Evolutionary conservation across 1,284 basidiomycete species (phyloP), one percentile per base, ranked within the genome.

Genomic region (Rhodotorula mucilaginosa): DNA sequence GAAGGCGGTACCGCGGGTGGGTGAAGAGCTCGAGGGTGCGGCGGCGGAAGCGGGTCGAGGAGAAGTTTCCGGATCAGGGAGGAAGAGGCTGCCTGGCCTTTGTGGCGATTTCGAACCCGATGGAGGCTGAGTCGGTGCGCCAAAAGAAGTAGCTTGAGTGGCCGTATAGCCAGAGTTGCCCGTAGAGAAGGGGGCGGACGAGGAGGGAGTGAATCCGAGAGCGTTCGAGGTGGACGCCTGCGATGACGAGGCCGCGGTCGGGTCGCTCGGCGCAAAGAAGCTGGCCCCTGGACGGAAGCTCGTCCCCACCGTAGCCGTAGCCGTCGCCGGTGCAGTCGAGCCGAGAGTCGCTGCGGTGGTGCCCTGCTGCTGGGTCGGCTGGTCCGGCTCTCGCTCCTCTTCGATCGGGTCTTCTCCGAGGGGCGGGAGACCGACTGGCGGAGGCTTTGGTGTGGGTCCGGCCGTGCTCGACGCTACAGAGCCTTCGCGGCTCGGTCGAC

Each of bases 401-500:
- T 34, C 63, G 46, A 26, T 16, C 46, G 31, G 54, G 13, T 67
- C n/a, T 13, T 69, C 69, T 19, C 67, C 58, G 46, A 72, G 54
- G 3, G 47, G 7, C 5, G 68, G 59, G 10, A 69, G 60, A 5
- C 54, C 44, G 8, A 47, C 21, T 23, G 48, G 12, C 13, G 19
- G n/a, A 18, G 46, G 18, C 23, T 58, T 58, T 44, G 64, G 54
- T 15, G 56, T 59, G 16, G 61, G 59, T n/a, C 13, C 59, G 19
- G 58, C 54, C 21, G 71, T 19, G 16, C 65, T 64, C 23, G 68
- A 56, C 2, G 70, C 68, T 8, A 61, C 60, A 1, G 79, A 72
- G 4, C 72, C 74, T 31, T 76, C 78, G 7, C 79, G 79, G 46
- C 80, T 80, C 29, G 44, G 4, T 7, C 57, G 54, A 26, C 18